Conservation (phyloP, 1,284 basidiomycete genomes). For the Thecaphora thlaspeos region DNA sequence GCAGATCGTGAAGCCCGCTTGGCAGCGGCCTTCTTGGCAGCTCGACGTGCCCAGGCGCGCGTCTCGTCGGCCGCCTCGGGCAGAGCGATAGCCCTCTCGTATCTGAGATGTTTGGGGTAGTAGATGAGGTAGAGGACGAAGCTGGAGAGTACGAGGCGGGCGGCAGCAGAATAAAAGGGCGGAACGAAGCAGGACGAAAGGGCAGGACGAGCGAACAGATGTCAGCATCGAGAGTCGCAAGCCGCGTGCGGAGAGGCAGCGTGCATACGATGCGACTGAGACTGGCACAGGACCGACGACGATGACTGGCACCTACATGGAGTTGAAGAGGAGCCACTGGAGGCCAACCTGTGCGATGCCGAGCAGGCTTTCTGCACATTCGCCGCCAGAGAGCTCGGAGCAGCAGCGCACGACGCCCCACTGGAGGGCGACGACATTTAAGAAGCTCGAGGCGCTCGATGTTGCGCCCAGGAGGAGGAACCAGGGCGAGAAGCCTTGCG, state of each 20-base stretch:
- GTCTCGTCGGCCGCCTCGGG: slow-evolving; percentile 13
- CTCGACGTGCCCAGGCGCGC: slow-evolving; percentile 19
- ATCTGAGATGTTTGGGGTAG: slow-evolving; percentile 81
- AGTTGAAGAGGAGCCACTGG: slow-evolving; percentile 82
- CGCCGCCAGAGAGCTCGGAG: slow-evolving; percentile 43
- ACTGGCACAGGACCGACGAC: neutral
- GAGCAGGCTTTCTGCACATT: slow-evolving; percentile 77
- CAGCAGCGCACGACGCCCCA: slow-evolving; percentile 85
- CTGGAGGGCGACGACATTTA: slow-evolving; percentile 72
- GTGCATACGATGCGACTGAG: no score
- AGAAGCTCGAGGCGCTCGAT: slow-evolving; percentile 56
- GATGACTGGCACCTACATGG: slow-evolving; percentile 67
- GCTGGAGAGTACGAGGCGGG: slow-evolving; percentile 63
- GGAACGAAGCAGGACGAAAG: slow-evolving; percentile 3
- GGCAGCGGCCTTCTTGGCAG: slow-evolving; percentile 20
- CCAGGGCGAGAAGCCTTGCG: slow-evolving; percentile 86
- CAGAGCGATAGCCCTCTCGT: slow-evolving; percentile 57
- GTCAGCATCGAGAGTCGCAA: neutral
- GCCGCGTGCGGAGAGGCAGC: no score
- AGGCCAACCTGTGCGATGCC: slow-evolving; percentile 79
- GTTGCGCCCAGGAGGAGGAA: slow-evolving; percentile 91
- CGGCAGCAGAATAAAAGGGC: neutral
- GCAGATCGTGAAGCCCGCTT: neutral
- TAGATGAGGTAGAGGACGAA: slow-evolving; percentile 87
- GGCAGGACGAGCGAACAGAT: no score